Evolutionary conservation across 352 stramenopile genomes (phyloP).

Genomic region (Phytopythium litorale): DNA sequence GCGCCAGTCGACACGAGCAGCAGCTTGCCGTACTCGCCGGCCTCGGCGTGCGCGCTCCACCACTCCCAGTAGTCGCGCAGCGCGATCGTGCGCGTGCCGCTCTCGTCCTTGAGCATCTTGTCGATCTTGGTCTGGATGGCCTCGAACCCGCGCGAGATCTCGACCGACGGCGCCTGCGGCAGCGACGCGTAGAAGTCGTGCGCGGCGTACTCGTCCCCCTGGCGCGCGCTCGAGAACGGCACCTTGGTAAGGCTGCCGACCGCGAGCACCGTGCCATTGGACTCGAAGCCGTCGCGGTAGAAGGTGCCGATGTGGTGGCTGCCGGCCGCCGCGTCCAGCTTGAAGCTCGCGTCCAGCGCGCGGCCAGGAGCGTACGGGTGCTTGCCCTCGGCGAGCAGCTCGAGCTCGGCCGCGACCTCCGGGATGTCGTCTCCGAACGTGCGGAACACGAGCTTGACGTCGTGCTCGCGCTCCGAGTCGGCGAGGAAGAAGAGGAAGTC

Average conservation of each 20-base stretch:
- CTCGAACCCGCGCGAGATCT: slow-evolving; percentile 57
- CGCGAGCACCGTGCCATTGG: slow-evolving; percentile 50
- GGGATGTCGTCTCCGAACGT: slow-evolving; percentile 82
- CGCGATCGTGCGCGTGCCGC: slow-evolving; percentile 36
- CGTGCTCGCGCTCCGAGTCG: slow-evolving; percentile 16
- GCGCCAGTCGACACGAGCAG: slow-evolving; percentile 38
- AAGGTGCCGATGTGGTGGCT: slow-evolving; percentile 51
- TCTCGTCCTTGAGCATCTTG: slow-evolving; percentile 20
- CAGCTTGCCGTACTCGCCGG: slow-evolving; percentile 72
- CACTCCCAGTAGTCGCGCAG: slow-evolving; percentile 86
- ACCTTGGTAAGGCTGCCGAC: slow-evolving; percentile 61
- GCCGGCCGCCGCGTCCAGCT: slow-evolving; percentile 30
- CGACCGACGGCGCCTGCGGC: slow-evolving; percentile 15
- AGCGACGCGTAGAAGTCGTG: slow-evolving; percentile 35
- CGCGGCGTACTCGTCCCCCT: slow-evolving; percentile 20
- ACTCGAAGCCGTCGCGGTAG: slow-evolving; percentile 64
- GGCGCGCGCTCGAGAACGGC: slow-evolving; percentile 41
- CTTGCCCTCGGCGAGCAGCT: slow-evolving; percentile 54
- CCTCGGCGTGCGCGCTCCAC: slow-evolving; percentile 79
- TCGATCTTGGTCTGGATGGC: slow-evolving; percentile 38
- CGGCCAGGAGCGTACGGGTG: slow-evolving; percentile 45
- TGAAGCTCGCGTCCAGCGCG: slow-evolving; percentile 42
- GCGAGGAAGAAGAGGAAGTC: slow-evolving; percentile 57
- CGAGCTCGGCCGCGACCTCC: slow-evolving; percentile 69
- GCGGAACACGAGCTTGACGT: slow-evolving; percentile 70